phyloP scores from a whole-genome alignment of 2,329 filamentous ascomycete species.

The Neurospora crassa region DNA sequence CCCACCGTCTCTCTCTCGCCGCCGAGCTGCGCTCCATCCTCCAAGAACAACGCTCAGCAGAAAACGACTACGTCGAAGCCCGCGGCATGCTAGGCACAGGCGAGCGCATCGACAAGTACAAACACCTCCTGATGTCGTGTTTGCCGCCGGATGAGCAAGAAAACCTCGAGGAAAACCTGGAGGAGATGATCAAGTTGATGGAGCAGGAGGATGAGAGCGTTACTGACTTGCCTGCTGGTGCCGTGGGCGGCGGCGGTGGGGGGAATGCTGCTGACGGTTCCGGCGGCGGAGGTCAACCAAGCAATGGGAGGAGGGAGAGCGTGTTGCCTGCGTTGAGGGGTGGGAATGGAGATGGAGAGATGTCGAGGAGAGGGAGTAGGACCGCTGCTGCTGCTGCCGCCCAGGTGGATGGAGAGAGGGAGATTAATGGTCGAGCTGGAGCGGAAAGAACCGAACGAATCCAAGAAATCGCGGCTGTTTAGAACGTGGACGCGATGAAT shows the following conservation, averaged over 20 bases:
- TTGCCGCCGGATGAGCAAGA: constrained; percentile 58
- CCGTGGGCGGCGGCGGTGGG: constrained; percentile 18
- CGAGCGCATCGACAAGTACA: constrained; percentile 65
- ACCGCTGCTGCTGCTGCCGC: background rate
- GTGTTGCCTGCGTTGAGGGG: background rate
- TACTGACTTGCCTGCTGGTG: constrained; percentile 1
- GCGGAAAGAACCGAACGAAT: background rate
- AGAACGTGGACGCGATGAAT: background rate
- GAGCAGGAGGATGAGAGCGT: constrained; percentile 48
- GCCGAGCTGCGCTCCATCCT: constrained; percentile 47
- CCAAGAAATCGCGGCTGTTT: background rate
- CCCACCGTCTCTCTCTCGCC: constrained; percentile 48
- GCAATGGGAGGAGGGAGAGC: background rate
- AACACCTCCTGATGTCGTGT: constrained; percentile 57
- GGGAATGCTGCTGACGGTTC: constrained; percentile 16
- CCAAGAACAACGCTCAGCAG: constrained; percentile 50
- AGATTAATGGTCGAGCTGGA: background rate
- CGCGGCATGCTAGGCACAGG: constrained; percentile 60
- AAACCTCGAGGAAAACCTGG: constrained; percentile 55
- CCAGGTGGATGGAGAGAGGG: background rate
- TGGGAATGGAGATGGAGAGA: background rate
- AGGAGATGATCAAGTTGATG: constrained; percentile 53
- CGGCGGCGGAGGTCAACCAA: background rate
- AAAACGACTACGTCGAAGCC: constrained; percentile 59
- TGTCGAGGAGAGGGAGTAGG: background rate